Evolutionary conservation across 1,284 basidiomycete genomes (phyloP).

Genomic region (Mycosarcoma maydis): DNA sequence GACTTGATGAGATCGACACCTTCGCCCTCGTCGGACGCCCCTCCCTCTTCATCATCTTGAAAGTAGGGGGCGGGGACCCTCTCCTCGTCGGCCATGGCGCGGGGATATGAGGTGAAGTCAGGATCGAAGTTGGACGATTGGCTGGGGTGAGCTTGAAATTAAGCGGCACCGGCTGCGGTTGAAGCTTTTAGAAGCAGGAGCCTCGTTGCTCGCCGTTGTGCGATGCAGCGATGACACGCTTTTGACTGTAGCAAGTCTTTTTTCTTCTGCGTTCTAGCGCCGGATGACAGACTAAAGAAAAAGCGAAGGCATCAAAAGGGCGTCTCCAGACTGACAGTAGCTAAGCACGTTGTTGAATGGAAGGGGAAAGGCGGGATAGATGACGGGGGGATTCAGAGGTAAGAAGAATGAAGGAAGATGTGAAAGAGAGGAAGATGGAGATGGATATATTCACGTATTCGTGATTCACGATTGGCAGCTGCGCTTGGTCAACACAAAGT

Average conservation of each 20-base stretch:
- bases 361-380: too few species aligned
- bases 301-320: too few species aligned
- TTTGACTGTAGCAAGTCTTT: too few species aligned
- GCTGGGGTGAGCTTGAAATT: neutral
- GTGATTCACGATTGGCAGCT: slow-evolving; percentile 3
- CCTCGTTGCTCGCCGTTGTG: too few species aligned
- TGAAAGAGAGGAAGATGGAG: slow-evolving; percentile 3
- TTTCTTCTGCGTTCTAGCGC: too few species aligned
- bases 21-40: slow-evolving; percentile 51
- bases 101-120: neutral
- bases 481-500: slow-evolving; percentile 8
- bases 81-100: slow-evolving; percentile 40
- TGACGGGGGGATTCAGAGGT: too few species aligned
- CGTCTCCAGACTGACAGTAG: too few species aligned
- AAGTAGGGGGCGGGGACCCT: slow-evolving; percentile 44
- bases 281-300: too few species aligned
- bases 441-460: too few species aligned
- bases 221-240: too few species aligned
- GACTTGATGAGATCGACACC: slow-evolving; percentile 62
- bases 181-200: too few species aligned
- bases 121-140: neutral
- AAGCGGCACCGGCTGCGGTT: neutral
- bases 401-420: neutral
- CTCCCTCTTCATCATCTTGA: slow-evolving; percentile 51
- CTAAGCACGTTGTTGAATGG: too few species aligned